Base-by-base conservation (phyloP, 2,329 filamentous ascomycete genomes). In the Eutypa lata region DNA sequence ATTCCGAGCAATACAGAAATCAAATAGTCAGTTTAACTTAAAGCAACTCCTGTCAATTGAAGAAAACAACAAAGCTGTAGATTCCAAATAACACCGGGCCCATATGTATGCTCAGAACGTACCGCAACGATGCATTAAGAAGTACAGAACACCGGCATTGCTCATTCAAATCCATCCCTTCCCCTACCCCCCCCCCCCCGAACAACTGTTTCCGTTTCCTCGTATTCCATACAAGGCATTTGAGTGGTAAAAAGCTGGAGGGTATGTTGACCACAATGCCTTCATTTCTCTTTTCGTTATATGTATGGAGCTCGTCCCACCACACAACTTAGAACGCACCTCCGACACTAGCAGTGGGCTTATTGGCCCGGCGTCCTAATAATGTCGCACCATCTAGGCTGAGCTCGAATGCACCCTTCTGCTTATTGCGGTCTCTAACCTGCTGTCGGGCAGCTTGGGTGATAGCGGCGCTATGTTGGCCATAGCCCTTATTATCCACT, bases 311-410 rank as follows among this genome's bases (percentile, higher is more conserved):
- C 50, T 28, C 43, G 16, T 45, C 31, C 28, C 21, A 22, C 16
- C 42, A 35, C 42, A 50, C 31, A 33, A 47, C 50, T 56, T 64
- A 64, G 55, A 62, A 66, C n/a, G 35, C 44, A 38, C 67, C 64
- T 26, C 67, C 74, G 45, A 74, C 74, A 31, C 68, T 74, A 54
- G 77, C 73, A 22, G 77, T 70, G 44, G 80, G 71, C 62, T 85
- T 83, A 61, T 80, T 76, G 21, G 76, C 77, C 54, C 84, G 74
- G 62, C 92, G 84, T 31, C 92, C 92, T 4, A 99, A 76, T 49
- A 99, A 73, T 1, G 92, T 97, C 1, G 94, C 90, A 52, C 94
- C 94, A 59, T 96, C 91, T 37, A 99, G 76, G 66, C 86, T 97
- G 46, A 99, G 81, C 72, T 99, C 94, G 61, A 99, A 99, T 0